Conservation (phyloP, 345 rosid species). For the Citrus unshiu region DNA sequence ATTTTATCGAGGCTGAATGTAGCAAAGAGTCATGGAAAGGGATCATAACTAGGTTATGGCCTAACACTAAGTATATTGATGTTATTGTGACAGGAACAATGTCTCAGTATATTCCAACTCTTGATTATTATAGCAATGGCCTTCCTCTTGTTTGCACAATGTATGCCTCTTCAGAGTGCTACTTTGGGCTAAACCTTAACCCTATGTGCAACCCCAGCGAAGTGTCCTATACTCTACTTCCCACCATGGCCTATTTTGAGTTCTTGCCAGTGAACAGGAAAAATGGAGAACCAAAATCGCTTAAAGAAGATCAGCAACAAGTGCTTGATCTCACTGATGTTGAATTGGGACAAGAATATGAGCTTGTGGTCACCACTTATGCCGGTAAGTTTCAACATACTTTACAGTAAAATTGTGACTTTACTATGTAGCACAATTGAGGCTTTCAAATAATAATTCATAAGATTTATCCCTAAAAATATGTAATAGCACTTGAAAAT, state of each 20-base stretch:
- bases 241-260: conserved; percentile 61
- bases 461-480: not conserved
- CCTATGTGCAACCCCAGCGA: conserved; percentile 46
- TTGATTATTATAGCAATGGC: conserved; percentile 49
- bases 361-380: conserved; percentile 57
- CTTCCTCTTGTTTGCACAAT: conserved; percentile 56
- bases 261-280: conserved; percentile 44
- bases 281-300: conserved; percentile 12
- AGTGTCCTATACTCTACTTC: conserved; percentile 47
- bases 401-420: not conserved
- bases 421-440: not conserved
- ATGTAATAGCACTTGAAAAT: not conserved
- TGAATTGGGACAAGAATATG: conserved; percentile 46
- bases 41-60: conserved; percentile 53
- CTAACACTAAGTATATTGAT: conserved; percentile 49
- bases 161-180: conserved; percentile 68
- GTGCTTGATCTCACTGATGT: conserved; percentile 51
- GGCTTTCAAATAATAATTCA: not conserved
- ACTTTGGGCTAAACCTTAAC: conserved; percentile 45
- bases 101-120: conserved; percentile 53
- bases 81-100: conserved; percentile 63
- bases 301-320: conserved; percentile 15
- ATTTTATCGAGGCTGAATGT: conserved; percentile 40
- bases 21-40: conserved; percentile 45
- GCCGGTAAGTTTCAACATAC: conserved; percentile 31